Evolutionary conservation across 1,284 basidiomycete genomes (phyloP), one percentile per base, ranked within the genome.

Genomic region (Phellopilus nigrolimitatus): DNA sequence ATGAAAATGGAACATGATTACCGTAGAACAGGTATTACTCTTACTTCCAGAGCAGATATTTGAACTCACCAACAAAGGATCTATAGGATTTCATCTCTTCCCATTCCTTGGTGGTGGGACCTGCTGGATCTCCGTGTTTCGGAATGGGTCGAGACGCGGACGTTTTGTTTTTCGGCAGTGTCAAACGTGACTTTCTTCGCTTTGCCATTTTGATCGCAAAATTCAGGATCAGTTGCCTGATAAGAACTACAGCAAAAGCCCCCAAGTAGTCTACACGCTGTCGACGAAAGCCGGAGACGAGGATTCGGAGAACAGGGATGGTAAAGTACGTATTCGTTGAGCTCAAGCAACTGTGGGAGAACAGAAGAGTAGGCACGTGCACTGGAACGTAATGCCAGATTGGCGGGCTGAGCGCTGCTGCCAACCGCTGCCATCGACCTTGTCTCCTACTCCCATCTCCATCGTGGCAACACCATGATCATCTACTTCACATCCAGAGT

Each of bases 401-500:
- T 19, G 21, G 15, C 24, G 19, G 42, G 12, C 10, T 33, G 31
- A 33, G 21, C 31, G 30, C 12, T 33, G 28, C 25, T 19, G 28
- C 40, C 15, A 31, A 3, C n/a, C 19, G n/a, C 39, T 30, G 13
- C 28, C 38, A 22, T 39, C 25, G 21, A 24, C 4, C 13, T 22
- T 38, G 30, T 30, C 25, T 46, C 42, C 25, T 39, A n/a, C 4
- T 8, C 13, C 27, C 30, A 12, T 22, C 25, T 47, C 25, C 21
- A 31, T 39, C 41, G 22, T 47, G 19, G 21, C 41, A 42, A 27
- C 15, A 21, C 25, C 28, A 56, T 54, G 56, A 45, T 51, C 38
- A 54, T 51, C 33, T 51, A 51, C 34, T 44, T 54, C 36, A 54
- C 49, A 31, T 43, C 49, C 12, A 49, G 53, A 51, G 38, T 51